Base-by-base conservation (phyloP, 2,329 filamentous ascomycete species). In the Nemania sp. region DNA sequence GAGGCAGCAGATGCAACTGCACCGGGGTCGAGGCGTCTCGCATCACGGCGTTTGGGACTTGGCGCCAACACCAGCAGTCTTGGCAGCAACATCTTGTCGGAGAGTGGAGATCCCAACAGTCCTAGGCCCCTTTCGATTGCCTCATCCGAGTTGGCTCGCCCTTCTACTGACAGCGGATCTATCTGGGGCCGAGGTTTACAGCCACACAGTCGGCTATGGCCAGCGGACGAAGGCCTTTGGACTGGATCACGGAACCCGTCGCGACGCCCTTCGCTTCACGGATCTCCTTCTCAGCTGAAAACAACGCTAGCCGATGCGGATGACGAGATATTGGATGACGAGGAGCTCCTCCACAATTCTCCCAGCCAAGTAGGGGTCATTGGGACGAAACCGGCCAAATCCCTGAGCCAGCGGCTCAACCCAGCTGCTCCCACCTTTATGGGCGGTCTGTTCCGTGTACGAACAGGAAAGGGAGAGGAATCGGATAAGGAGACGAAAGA, bases 401-500 rank as follows among this genome's bases (percentile, higher is more conserved):
- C 41, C 76, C 78, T 65, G 75, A 86, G 67, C 71, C 85, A 70
- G 74, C 86, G 72, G 64, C 79, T 97, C 23, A 97, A 99, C 65
- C 94, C 94, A 6, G 83, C 90, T 6, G 94, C 93, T 0, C 92
- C 92, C 7, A 90, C 88, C 1, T 97, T 97, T 69, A 93, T 88
- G 72, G 86, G 81, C 8, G 81, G 86, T 31, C 83, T 94, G 54
- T 82, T 85, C 63, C 77, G 79, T 4, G 69, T 69, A 24, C 77
- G 63, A 64, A 19, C 67, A 60, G 61, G 66, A 17, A 69, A 59
- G 39, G 67, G 68, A 12, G 70, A 63, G 48, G 66, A 69, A 9
- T 48, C 51, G 9, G 72, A 72, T 51, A 75, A 66, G 52, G 72
- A 74, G 26, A 70, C 64, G 34, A 70, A 65, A 42, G 67, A 68